phyloP scores from a whole-genome alignment of 2,329 filamentous ascomycete species.

The Phoma herbarum region DNA sequence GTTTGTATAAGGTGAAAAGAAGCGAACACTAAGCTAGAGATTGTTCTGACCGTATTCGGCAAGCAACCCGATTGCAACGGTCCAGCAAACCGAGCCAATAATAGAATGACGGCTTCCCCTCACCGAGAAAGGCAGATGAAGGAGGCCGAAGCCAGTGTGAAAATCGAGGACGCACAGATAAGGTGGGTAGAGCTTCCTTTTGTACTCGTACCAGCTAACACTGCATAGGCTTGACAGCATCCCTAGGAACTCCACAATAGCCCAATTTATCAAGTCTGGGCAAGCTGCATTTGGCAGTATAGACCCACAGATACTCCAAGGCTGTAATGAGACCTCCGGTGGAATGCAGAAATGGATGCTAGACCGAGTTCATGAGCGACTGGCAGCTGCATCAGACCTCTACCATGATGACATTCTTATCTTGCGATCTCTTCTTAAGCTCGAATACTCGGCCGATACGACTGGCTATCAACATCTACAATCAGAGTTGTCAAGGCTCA shows the following conservation, averaged over 20 bases:
- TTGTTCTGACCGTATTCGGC: constrained; percentile 2
- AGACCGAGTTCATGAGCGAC: not conserved
- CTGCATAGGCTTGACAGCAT: not conserved
- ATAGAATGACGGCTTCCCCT: not conserved
- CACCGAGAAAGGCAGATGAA: not conserved
- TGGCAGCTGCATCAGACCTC: constrained; percentile 3
- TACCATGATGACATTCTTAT: constrained; percentile 6
- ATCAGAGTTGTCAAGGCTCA: constrained; percentile 7
- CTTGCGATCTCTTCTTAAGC: constrained; percentile 8
- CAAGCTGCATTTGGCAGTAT: constrained; percentile 6
- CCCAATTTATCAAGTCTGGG: constrained; percentile 10
- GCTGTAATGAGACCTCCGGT: not conserved
- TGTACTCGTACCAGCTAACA: not conserved
- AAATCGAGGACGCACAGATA: not conserved
- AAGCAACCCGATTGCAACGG: not conserved
- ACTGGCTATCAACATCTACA: constrained; percentile 3
- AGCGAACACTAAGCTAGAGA: not conserved
- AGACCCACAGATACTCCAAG: not conserved
- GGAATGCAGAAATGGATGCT: constrained; percentile 6
- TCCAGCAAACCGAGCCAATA: constrained; percentile 1
- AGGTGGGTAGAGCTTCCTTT: not conserved
- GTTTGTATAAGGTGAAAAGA: not conserved
- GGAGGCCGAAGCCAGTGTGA: not conserved
- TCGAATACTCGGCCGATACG: constrained; percentile 3
- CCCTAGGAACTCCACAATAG: constrained; percentile 2